Evolutionary conservation across 306 rosid species (phyloP).

Genomic region (Mimosa bimucronata): DNA sequence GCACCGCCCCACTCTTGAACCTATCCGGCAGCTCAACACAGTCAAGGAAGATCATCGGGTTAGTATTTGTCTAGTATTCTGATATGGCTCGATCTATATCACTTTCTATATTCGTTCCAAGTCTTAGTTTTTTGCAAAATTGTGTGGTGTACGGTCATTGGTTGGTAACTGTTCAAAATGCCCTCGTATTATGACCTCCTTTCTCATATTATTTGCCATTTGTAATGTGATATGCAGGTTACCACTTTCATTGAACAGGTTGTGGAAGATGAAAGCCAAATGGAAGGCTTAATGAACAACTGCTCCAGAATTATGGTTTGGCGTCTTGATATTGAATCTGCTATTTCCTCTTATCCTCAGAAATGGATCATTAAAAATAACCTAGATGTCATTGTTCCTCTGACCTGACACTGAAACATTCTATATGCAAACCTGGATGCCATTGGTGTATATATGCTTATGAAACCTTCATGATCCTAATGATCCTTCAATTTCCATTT

Average conservation of each 20-base stretch:
- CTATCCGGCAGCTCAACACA: conserved; percentile 70
- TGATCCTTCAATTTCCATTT: conserved; percentile 13
- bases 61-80: conserved; percentile 39
- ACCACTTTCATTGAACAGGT: conserved; percentile 81
- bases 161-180: conserved; percentile 11
- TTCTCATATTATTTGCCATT: conserved; percentile 22
- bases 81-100: background rate
- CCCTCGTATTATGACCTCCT: background rate
- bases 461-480: conserved; percentile 26
- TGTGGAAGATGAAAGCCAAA: conserved; percentile 92
- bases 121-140: conserved; percentile 10
- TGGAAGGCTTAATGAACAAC: conserved; percentile 70
- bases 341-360: conserved; percentile 56
- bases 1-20: conserved; percentile 75
- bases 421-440: conserved; percentile 18
- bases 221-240: conserved; percentile 56
- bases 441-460: conserved; percentile 29
- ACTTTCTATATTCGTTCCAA: conserved; percentile 18
- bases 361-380: conserved; percentile 65
- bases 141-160: background rate
- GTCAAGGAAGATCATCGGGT: conserved; percentile 68
- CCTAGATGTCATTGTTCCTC: conserved; percentile 62
- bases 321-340: conserved; percentile 55
- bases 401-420: conserved; percentile 33
- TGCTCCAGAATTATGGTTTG: conserved; percentile 86